Evolutionary conservation across 2,329 filamentous ascomycete species (phyloP), one percentile per base, ranked within the genome.

Genomic region (Myriosclerotinia duriaeana): DNA sequence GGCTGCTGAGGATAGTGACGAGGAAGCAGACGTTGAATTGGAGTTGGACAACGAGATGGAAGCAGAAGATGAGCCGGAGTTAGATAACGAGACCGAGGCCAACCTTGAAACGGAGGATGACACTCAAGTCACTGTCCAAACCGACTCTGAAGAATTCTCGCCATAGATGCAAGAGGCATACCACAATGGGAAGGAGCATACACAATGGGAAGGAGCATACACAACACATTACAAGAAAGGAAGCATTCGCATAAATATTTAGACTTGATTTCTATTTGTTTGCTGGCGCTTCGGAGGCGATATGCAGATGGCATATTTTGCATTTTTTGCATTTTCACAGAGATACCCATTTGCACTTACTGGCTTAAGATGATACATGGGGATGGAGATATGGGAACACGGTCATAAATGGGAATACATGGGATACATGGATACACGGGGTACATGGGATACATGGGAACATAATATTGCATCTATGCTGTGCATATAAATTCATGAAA

Each of bases 1-100:
- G 5, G 66, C 56, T 30, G 66, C 12, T 12, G 69, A 70, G 34
- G 68, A 70, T 5, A 67, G 62, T 58, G 67, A 69, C 15, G 56
- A 69, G 26, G 68, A 69, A 8, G 53, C 53, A 53, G 66, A 70
- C 34, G 40, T 26, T 15, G 63, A 70, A n/a, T 60, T 30, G 20
- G 64, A 55, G 55, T 12, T 30, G 5, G 55, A 59, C 1, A 38
- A 53, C n/a, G 59, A 48, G 30, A 34, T 36, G 11, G 42, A 36
- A 6, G 30, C 59, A 48, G 60, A 62, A n/a, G 61, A 59, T 50
- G 38, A 63, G 7, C 30, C 26, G 3, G 53, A 17, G 36, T 17
- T 46, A 14, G 20, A 55, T n/a, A 12, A 22, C 7, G 20, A 40
- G 36, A 5, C 7, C 14, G 52, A 58, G 5, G 4, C 40, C 5